Percentiles rank a stretch among this genome's conserved stretches.
These are phyloP conservation scores for Gentiana macrophylla DNA, from an alignment of 257 asterid species.

Conservation along the genomic window DNA sequence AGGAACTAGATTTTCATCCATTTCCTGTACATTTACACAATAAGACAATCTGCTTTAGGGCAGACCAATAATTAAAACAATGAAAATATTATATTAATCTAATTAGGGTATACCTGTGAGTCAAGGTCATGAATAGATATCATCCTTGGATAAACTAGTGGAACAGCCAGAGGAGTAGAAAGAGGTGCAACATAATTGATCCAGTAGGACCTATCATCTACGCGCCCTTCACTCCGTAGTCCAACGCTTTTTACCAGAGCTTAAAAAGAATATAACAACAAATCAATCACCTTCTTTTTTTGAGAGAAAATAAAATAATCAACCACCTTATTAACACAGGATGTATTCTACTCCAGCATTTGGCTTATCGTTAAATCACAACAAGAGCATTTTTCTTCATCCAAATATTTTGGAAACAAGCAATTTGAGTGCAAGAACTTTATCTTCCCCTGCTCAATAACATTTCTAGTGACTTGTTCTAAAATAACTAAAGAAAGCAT, in stretches of 20 bases:
- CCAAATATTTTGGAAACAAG: no score
- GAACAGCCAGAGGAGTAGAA: conserved; percentile 76
- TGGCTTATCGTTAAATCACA: no score
- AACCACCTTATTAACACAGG: neutral
- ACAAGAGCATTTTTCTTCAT: no score
- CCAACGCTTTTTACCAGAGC: conserved; percentile 84
- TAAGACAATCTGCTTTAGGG: conserved; percentile 6
- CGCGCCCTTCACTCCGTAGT: conserved; percentile 73
- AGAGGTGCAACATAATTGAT: conserved; percentile 69
- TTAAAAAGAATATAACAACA: conserved; percentile 22
- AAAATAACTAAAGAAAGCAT: no score
- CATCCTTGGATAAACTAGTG: conserved; percentile 92
- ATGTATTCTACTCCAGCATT: no score
- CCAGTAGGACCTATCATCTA: conserved; percentile 93
- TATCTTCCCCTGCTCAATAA: no score
- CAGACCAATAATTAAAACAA: neutral
- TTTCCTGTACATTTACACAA: conserved; percentile 44
- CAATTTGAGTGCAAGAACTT: no score
- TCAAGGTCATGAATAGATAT: conserved; percentile 77
- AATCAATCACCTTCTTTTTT: conserved; percentile 5
- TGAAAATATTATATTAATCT: neutral
- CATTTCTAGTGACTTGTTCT: no score
- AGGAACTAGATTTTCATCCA: conserved; percentile 55
- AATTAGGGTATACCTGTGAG: conserved; percentile 40
- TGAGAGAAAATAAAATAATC: neutral